Conservation (phyloP, 129 eudicot genomes). For the Apium graveolens region DNA sequence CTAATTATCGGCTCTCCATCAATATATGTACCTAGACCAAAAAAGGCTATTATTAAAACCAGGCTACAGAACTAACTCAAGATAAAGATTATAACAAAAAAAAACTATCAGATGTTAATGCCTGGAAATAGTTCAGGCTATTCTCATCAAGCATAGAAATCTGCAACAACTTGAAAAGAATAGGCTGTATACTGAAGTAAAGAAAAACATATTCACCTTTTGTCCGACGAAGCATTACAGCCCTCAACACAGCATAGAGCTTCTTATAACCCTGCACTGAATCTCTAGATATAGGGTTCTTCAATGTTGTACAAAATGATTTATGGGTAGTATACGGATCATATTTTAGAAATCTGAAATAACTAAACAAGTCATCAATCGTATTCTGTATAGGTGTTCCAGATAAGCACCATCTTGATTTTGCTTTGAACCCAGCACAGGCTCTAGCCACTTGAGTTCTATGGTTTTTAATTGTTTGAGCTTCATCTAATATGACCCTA, state of each 20-base stretch:
- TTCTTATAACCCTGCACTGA: conserved; percentile 66
- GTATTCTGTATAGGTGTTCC: conserved; percentile 97
- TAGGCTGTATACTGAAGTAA: background rate
- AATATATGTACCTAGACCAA: conserved; percentile 51
- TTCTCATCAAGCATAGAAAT: background rate
- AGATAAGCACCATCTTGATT: conserved; percentile 89
- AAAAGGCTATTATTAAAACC: conserved; percentile 19
- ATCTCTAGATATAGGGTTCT: conserved; percentile 64
- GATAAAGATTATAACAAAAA: background rate
- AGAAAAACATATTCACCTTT: conserved; percentile 50
- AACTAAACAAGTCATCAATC: conserved; percentile 81
- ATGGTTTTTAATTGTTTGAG: conserved; percentile 93
- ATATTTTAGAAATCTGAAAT: conserved; percentile 79
- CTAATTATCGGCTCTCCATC: conserved; percentile 82
- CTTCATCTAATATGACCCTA: conserved; percentile 89
- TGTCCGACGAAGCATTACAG: conserved; percentile 92
- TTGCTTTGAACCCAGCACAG: conserved; percentile 87
- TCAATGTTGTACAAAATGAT: conserved; percentile 46
- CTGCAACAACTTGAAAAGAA: background rate
- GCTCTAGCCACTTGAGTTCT: conserved; percentile 86
- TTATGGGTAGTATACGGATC: conserved; percentile 61
- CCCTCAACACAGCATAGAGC: conserved; percentile 70
- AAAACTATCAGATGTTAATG: background rate
- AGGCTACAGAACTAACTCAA: background rate
- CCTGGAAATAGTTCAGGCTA: background rate